Percentiles rank a stretch among this genome's conserved stretches.
Conservation (phyloP, 805 yeast genomes). For the Yarrowia bubula region DNA sequence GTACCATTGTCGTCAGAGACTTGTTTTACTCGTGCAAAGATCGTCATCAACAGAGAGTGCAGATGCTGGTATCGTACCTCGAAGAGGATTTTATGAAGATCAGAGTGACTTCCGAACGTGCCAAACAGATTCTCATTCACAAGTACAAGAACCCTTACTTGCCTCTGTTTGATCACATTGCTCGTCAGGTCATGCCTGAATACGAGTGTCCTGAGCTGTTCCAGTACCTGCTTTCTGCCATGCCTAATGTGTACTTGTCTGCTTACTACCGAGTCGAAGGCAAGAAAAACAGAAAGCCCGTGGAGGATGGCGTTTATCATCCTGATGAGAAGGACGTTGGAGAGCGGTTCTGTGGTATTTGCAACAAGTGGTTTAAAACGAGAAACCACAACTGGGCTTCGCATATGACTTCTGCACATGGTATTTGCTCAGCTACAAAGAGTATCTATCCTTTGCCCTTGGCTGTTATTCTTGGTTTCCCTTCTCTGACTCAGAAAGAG, state of each 20-base stretch:
- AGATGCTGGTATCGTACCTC: not conserved
- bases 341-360: constrained; percentile 4
- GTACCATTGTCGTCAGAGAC: not conserved
- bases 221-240: not conserved
- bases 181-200: not conserved
- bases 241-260: constrained; percentile 5
- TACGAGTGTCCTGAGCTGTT: not conserved
- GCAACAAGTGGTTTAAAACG: constrained; percentile 7
- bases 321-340: constrained; percentile 18
- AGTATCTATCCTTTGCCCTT: not conserved
- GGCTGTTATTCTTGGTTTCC: not conserved
- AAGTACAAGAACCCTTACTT: constrained; percentile 11
- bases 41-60: not conserved
- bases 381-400: constrained; percentile 22
- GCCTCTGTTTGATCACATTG: not conserved
- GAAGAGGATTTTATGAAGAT: not conserved
- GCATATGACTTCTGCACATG: constrained; percentile 8
- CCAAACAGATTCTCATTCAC: not conserved
- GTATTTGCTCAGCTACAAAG: constrained; percentile 8
- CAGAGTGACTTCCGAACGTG: not conserved
- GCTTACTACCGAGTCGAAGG: constrained; percentile 6
- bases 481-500: not conserved
- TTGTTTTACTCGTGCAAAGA: not conserved
- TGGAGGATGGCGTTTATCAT: not conserved
- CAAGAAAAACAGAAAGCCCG: not conserved